Evolutionary conservation across 2,329 filamentous ascomycete species (phyloP), one percentile per base, ranked within the genome.

Genomic region (Phyllosticta citrichinensis): DNA sequence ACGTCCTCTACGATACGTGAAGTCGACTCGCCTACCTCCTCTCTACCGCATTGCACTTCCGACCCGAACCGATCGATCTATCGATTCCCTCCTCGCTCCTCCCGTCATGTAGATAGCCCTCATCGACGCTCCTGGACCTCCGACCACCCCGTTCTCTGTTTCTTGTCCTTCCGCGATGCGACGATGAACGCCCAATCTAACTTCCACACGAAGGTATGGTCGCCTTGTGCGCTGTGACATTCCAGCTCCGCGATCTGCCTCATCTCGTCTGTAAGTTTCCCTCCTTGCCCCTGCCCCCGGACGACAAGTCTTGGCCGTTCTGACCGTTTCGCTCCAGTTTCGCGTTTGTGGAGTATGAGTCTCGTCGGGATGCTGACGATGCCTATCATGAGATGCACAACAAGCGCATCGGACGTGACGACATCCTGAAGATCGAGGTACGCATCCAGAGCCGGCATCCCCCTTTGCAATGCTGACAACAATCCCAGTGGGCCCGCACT

Each of bases 361-460:
- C 92, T 76, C 90, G 93, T 70, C 92, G 94, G 69, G 94, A 99
- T 81, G 92, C 94, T 65, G 94, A 99, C 76, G 94, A 99, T 79
- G 94, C 94, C 55, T 99, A 99, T 75, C 91, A 99, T 76, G 94
- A 99, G 80, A 99, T 99, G 94, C 94, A 99, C 74, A 97, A 97
- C 81, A 97, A 97, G 85, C 91, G 93, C 67, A 91, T 99, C 68
- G 92, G 91, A 55, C 88, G 93, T 65, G 94, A 99, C 73, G 94
- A 99, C 71, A 80, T 96, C 63, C 75, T 99, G 79, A 99, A 99
- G 81, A 97, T 99, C 67, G 94, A 99, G 84, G 94, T 96, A 78
- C 67, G 83, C 68, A 58, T 54, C 22, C 33, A 35, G 30, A 59
- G 22, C 25, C 56, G 25, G 22, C 50, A 25, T 22, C 27, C 8